Evolutionary conservation across 148 eudicot genomes (phyloP).

Genomic region (Fagopyrum esculentum): DNA sequence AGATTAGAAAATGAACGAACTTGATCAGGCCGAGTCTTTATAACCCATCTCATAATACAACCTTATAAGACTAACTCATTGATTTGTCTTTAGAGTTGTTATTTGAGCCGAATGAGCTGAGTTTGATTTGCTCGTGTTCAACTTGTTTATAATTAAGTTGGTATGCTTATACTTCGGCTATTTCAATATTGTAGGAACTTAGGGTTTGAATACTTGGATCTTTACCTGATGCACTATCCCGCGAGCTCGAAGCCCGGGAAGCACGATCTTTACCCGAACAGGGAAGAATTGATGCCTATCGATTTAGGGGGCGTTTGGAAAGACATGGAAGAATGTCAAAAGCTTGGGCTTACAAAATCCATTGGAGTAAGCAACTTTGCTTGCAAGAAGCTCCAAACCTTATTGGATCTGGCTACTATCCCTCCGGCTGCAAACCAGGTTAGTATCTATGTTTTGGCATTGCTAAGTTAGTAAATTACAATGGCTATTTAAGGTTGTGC

Average conservation of each 20-base stretch:
- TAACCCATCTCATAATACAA: no score
- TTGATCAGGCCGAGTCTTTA: no score
- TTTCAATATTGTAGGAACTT: constrained; percentile 18
- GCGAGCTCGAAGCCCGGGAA: constrained; percentile 26
- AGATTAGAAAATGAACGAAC: no score
- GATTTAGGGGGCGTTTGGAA: constrained; percentile 31
- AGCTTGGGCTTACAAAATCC: constrained; percentile 30
- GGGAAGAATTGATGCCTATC: constrained; percentile 18
- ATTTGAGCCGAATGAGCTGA: no score
- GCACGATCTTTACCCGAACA: background rate
- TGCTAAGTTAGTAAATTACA: no score
- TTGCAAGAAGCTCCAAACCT: constrained; percentile 26
- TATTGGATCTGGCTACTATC: constrained; percentile 18
- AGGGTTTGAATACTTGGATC: constrained; percentile 31
- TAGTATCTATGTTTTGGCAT: background rate
- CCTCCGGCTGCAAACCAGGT: constrained; percentile 37
- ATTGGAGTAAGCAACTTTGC: constrained; percentile 41
- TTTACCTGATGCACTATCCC: constrained; percentile 36
- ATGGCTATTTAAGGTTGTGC: no score
- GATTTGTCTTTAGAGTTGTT: no score
- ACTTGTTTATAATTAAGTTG: no score
- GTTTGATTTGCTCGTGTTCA: no score
- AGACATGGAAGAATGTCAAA: constrained; percentile 41
- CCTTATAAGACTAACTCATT: no score
- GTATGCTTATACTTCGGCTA: background rate